phyloP scores from a whole-genome alignment of 305 asterid species.

The Withania somnifera region DNA sequence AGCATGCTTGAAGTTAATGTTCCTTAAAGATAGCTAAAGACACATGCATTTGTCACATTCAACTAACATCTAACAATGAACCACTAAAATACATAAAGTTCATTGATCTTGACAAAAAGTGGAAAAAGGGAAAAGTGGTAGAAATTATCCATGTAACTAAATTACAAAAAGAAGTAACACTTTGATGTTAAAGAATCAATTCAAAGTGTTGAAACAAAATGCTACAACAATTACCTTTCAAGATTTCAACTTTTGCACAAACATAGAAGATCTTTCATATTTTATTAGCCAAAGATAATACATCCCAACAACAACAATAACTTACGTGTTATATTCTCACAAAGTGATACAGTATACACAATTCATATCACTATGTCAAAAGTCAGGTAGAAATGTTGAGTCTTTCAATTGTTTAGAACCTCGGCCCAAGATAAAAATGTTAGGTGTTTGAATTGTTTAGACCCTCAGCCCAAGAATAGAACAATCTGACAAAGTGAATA shows the following conservation, averaged over 20 bases:
- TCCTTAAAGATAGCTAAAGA: constrained; percentile 33
- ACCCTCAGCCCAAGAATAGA: too few relatives aligned
- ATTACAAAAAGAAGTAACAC: constrained; percentile 27
- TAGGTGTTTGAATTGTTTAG: too few relatives aligned
- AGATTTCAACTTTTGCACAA: background rate
- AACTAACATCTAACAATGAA: constrained; percentile 15
- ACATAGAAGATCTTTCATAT: background rate
- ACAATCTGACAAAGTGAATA: too few relatives aligned
- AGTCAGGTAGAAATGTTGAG: too few relatives aligned
- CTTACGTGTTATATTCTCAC: too few relatives aligned
- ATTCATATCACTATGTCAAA: too few relatives aligned
- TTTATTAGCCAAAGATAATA: background rate
- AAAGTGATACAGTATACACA: too few relatives aligned
- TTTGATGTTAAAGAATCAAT: constrained; percentile 19
- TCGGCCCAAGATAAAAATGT: too few relatives aligned
- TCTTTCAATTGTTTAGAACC: too few relatives aligned
- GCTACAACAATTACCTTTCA: background rate
- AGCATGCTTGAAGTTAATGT: constrained; percentile 28
- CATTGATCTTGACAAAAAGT: constrained; percentile 12
- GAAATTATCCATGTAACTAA: constrained; percentile 17
- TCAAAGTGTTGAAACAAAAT: background rate
- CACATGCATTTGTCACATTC: constrained; percentile 35
- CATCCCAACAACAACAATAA: too few relatives aligned
- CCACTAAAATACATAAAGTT: constrained; percentile 11
- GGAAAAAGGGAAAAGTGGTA: constrained; percentile 1